These are phyloP conservation scores for Macroventuria anomochaeta DNA, from an alignment of 2,329 filamentous ascomycete species.

Conservation along the genomic window DNA sequence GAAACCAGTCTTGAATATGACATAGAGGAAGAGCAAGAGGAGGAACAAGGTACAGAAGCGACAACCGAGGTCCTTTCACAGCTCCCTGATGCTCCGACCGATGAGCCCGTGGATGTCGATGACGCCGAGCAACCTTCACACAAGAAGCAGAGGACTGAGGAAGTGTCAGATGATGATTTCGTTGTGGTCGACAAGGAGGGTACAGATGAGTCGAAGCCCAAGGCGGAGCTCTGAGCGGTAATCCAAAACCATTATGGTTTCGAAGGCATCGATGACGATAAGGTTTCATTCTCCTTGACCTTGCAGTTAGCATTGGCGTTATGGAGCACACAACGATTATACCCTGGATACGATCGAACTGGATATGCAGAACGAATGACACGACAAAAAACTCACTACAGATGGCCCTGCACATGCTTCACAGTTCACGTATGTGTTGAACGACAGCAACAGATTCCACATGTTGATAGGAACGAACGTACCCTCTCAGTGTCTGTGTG, in stretches of 20 bases:
- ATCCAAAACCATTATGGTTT: no score
- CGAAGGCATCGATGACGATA: not conserved
- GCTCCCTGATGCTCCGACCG: conserved; percentile 58
- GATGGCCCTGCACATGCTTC: not conserved
- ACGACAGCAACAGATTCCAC: not conserved
- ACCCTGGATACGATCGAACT: conserved; percentile 3
- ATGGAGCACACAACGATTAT: conserved; percentile 3
- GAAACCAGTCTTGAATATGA: conserved; percentile 28
- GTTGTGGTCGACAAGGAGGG: conserved; percentile 41
- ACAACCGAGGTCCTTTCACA: conserved; percentile 51
- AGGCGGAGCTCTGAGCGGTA: conserved; percentile 13
- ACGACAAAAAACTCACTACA: not conserved
- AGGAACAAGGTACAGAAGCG: conserved; percentile 37
- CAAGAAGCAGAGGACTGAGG: conserved; percentile 56
- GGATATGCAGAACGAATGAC: not conserved
- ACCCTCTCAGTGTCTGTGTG: not conserved
- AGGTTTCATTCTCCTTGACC: not conserved
- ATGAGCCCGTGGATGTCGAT: conserved; percentile 53
- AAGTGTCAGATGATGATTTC: conserved; percentile 39
- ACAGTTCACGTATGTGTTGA: not conserved
- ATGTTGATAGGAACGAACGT: not conserved
- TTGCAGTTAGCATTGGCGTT: conserved; percentile 9
- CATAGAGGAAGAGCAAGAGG: conserved; percentile 19
- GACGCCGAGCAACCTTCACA: conserved; percentile 47
- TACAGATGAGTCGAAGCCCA: conserved; percentile 24